Percentiles rank a stretch among this genome's conserved stretches.
phyloP scores from a whole-genome alignment of 2,329 filamentous ascomycete species.

The Coniochaeta hoffmannii region DNA sequence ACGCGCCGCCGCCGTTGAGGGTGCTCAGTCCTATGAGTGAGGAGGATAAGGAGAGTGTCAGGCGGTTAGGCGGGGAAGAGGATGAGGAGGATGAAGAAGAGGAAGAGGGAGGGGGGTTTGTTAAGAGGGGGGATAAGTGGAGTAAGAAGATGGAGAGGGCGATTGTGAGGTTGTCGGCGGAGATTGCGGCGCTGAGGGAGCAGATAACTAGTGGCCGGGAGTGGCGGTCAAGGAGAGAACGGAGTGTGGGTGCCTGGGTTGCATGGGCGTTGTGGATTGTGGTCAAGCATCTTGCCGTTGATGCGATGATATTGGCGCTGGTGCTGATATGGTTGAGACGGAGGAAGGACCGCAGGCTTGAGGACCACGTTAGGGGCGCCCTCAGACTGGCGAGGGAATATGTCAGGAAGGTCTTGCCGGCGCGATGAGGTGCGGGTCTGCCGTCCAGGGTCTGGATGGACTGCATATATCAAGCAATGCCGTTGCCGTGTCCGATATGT shows the following conservation, averaged over 20 bases:
- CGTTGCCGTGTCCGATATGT: too few species aligned
- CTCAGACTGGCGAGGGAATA: conserved; percentile 53
- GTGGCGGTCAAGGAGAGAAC: conserved; percentile 58
- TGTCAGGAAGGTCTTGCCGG: conserved; percentile 48
- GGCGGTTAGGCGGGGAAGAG: conserved; percentile 32
- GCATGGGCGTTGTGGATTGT: conserved; percentile 62
- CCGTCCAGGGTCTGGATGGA: too few species aligned
- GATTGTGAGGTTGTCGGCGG: conserved; percentile 81
- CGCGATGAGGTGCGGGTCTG: too few species aligned
- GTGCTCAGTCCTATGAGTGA: conserved; percentile 83
- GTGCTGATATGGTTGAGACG: conserved; percentile 66
- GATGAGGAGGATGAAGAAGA: conserved; percentile 34
- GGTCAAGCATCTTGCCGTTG: conserved; percentile 66
- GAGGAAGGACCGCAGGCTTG: conserved; percentile 62
- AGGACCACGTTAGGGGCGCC: conserved; percentile 64
- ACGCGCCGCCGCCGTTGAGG: conserved; percentile 52
- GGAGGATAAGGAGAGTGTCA: conserved; percentile 53
- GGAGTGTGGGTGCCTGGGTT: conserved; percentile 61
- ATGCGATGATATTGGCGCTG: conserved; percentile 58
- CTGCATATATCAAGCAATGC: too few species aligned
- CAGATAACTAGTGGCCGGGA: conserved; percentile 75
- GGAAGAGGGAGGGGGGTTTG: conserved; percentile 30
- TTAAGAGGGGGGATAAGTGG: conserved; percentile 54
- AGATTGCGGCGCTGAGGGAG: conserved; percentile 86
- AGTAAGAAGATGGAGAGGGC: conserved; percentile 76